Base-by-base conservation (phyloP, 2,329 filamentous ascomycete species). In the Ceratocystiopsis brevicomis region DNA sequence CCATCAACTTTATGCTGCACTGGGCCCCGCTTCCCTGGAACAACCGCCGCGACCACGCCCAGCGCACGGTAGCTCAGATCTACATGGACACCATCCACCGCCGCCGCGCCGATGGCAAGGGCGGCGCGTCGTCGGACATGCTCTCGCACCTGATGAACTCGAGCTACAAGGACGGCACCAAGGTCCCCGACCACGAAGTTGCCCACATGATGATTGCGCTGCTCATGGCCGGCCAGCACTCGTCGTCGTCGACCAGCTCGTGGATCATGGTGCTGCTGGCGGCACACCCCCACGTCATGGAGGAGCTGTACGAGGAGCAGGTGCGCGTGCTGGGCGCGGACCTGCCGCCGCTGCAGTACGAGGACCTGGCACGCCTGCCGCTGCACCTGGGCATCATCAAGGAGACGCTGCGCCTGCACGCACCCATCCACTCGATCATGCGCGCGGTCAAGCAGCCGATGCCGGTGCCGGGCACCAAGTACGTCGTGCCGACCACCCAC, bases 401-500 rank as follows among this genome's bases (percentile, higher is more conserved):
- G 65, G 87, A 95, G 63, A 93, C 87, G 3, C 78, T 95, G 36
- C 81, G 87, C 49, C 68, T 95, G 15, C 83, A 95, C 59, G 81
- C 86, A 1, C 87, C 87, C 1, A 95, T 96, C 55, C 87, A 95
- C 70, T 90, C 83, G 41, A 93, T 96, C 56, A 75, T 96, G 69
- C 84, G 87, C 53, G 81, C 83, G 53, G 88, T 94, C 59, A 94
- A 88, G 66, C 74, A 76, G 51, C 85, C 87, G 46, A 84, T 95
- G 73, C 71, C 76, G 12, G 73, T 94, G 21, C 76, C 85, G 30
- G 82, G 81, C 50, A 92, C 84, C 37, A 80, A 80, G 52, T 93
- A 79, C 56, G 75, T 83, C 45, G 76, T 96, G 50, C 87, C 88
- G 9, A 74, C 81, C 5, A 75, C 71, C 38, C 86, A 93, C 64